Percentiles rank a stretch among this genome's conserved stretches.
Evolutionary conservation across 768 basidiomycete genomes (phyloP).

Genomic region (Tylopilus balloui): DNA sequence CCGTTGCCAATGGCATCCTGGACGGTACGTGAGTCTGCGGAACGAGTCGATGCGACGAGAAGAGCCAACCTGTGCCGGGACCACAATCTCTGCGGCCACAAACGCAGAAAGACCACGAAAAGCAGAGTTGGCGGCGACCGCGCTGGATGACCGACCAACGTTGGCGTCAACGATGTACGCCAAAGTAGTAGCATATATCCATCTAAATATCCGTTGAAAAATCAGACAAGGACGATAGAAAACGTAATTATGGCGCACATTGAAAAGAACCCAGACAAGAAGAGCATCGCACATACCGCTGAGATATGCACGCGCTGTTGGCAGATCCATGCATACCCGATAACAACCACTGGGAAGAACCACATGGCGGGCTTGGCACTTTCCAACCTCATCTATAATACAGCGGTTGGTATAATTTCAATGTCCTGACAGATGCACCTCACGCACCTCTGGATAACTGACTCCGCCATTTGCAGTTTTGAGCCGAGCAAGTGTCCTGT

Average conservation of each 20-base stretch:
- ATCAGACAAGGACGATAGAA: neutral
- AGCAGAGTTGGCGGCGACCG: slow-evolving; percentile 70
- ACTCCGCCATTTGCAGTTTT: slow-evolving; percentile 46
- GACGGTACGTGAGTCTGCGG: neutral
- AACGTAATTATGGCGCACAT: slow-evolving; percentile 45
- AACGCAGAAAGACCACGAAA: slow-evolving; percentile 70
- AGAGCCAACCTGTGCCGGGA: slow-evolving; percentile 55
- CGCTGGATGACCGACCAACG: slow-evolving; percentile 71
- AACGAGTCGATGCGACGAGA: neutral
- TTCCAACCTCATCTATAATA: slow-evolving; percentile 62
- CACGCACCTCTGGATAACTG: slow-evolving; percentile 60
- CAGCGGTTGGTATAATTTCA: neutral
- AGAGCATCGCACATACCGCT: slow-evolving; percentile 69
- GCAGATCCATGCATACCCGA: slow-evolving; percentile 77
- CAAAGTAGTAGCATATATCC: slow-evolving; percentile 66
- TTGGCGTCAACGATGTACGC: slow-evolving; percentile 91
- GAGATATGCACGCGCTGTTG: slow-evolving; percentile 60
- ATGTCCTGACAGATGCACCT: neutral
- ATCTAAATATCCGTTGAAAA: slow-evolving; percentile 29
- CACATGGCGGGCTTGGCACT: slow-evolving; percentile 58
- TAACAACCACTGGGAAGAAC: slow-evolving; percentile 48
- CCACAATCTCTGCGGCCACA: slow-evolving; percentile 66
- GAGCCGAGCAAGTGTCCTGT: slow-evolving; percentile 42
- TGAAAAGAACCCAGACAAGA: slow-evolving; percentile 67
- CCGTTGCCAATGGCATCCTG: slow-evolving; percentile 76